Evolutionary conservation across 1,139 yeast species (phyloP), one percentile per base, ranked within the genome.

Genomic region (Hanseniaspora gamundiae): DNA sequence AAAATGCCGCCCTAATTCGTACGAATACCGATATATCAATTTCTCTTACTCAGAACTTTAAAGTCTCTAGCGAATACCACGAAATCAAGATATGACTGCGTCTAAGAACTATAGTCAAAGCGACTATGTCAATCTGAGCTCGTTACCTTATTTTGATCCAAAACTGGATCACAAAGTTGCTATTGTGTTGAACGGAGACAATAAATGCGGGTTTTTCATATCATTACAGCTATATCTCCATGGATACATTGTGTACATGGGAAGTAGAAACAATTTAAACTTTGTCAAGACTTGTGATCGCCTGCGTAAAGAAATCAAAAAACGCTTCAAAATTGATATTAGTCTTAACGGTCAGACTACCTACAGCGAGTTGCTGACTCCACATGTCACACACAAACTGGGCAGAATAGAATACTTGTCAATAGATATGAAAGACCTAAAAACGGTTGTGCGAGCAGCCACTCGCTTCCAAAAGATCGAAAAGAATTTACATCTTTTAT

Each of bases 201-300:
- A 80, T 39, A 94, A 94, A 0, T 71, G 83, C 20, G 95, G 95
- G 4, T 83, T 78, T 69, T 81, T 67, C 58, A 80, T 93, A 0
- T 83, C 74, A 3, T 64, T 84, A 19, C 93, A 84, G 54, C 68
- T 86, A 11, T 83, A 79, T 55, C 65, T 83, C 44, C 95, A 84
- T 55, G 95, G 95, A 0, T 81, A 74, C 57, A 65, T 70, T 3
- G 80, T 85, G 2, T 85, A 85, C 55, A 65, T 84, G 45, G 84
- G 80, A 1, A 91, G 94, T 1, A 64, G 94, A 50, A 78, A 71
- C 51, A 68, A 67, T 6, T 26, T 31, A 1, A 40, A 38, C 27
- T 43, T 40, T 39, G 60, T 65, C n/a, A 71, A 77, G 49, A 79
- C 80, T 0, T 57, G 59, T 13, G 67, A 67, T 38, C 84, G 87